Percentiles rank a stretch among this genome's conserved stretches.
Evolutionary conservation across 176 grass and related monocot genomes (phyloP).

Genomic region (Phragmites australis): DNA sequence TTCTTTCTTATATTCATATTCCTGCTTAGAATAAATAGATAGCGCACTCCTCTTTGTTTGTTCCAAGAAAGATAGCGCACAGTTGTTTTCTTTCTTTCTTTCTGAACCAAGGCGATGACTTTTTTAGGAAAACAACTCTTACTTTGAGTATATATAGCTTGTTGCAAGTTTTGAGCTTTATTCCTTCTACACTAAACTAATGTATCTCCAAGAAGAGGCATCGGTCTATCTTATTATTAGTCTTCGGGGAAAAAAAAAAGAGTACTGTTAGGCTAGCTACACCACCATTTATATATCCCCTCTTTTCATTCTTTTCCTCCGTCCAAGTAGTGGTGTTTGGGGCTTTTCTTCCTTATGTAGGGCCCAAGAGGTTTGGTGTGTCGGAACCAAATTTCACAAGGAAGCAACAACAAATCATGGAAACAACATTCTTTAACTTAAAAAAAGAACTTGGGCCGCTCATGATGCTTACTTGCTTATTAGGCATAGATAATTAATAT

Average conservation of each 20-base stretch:
- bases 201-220: not conserved
- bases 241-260: no score
- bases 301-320: conserved; percentile 1
- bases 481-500: conserved; percentile 34
- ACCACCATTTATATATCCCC: not conserved
- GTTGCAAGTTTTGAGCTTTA: conserved; percentile 29
- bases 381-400: conserved; percentile 36
- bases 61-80: not conserved
- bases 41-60: not conserved
- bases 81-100: not conserved
- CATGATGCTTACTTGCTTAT: conserved; percentile 46
- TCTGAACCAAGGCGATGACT: not conserved
- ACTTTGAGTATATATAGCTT: not conserved
- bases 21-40: not conserved
- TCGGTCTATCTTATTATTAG: not conserved
- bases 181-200: conserved; percentile 25
- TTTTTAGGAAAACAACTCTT: not conserved
- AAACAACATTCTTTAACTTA: conserved; percentile 32
- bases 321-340: conserved; percentile 26
- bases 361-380: conserved; percentile 35
- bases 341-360: not conserved
- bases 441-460: conserved; percentile 33
- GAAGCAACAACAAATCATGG: conserved; percentile 42
- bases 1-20: not conserved
- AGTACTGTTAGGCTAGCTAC: conserved; percentile 8